Conservation (phyloP, 1,284 basidiomycete genomes). For the Cutaneotrichosporon curvatum region DNA sequence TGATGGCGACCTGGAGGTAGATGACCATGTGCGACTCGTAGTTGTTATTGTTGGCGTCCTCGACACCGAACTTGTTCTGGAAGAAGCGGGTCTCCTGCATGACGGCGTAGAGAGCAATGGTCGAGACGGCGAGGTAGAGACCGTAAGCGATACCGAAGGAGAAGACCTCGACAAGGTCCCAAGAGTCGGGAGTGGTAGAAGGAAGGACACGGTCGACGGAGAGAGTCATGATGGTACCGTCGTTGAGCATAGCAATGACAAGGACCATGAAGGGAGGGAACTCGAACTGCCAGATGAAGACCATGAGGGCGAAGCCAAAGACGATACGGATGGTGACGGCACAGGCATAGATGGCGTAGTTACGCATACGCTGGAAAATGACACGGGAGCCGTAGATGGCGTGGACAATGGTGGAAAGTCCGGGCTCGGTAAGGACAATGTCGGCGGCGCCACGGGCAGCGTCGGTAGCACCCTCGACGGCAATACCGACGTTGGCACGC, state of each 20-base stretch:
- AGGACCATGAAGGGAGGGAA: conserved; percentile 99
- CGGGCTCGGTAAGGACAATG: conserved; percentile 89
- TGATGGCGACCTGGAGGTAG: conserved; percentile 84
- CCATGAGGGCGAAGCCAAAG: conserved; percentile 90
- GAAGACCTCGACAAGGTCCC: conserved; percentile 96
- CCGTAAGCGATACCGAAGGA: conserved; percentile 91
- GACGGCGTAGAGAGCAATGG: conserved; percentile 72
- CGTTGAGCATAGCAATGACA: conserved; percentile 92
- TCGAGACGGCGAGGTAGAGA: conserved; percentile 82
- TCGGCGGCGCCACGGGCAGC: conserved; percentile 92
- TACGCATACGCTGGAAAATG: conserved; percentile 97
- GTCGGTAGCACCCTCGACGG: conserved; percentile 93
- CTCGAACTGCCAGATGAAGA: conserved; percentile 92
- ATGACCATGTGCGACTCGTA: conserved; percentile 55
- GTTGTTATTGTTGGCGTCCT: conserved; percentile 47
- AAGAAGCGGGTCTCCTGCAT: conserved; percentile 87
- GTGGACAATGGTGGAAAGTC: conserved; percentile 93
- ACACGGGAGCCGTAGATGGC: conserved; percentile 90
- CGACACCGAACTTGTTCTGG: conserved; percentile 74
- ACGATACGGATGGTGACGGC: conserved; percentile 98
- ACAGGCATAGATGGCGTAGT: conserved; percentile 92
- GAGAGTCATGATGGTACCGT: conserved; percentile 98
- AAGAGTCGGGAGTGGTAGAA: conserved; percentile 82
- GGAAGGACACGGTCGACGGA: conserved; percentile 95
- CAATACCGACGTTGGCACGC: conserved; percentile 93